A percentile compares a stretch with the other conserved stretches of the same genome.
These are phyloP conservation scores for Lentinus brumalis DNA, from an alignment of 768 basidiomycete species.

Conservation along the genomic window DNA sequence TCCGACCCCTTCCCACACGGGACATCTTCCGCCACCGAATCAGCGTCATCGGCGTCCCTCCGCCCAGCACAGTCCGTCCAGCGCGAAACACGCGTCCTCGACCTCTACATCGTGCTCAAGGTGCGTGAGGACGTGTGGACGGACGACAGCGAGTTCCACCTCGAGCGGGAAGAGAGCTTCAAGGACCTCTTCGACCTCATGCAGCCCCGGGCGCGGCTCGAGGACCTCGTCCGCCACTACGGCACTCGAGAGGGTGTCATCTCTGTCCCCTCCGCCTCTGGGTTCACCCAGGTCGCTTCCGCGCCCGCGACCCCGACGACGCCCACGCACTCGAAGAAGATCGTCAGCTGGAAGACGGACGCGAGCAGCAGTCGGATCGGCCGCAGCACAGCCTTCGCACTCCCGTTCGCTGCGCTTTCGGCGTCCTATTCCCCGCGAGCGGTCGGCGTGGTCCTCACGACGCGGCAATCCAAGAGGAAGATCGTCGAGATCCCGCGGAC, in stretches of 20 bases:
- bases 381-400: slow-evolving; percentile 10
- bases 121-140: slow-evolving; percentile 77
- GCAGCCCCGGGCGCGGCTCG: slow-evolving; percentile 74
- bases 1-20: slow-evolving; percentile 75
- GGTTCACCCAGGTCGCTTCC: slow-evolving; percentile 3
- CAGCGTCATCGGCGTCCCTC: slow-evolving; percentile 26
- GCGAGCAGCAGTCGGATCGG: neutral
- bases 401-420: slow-evolving; percentile 41
- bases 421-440: slow-evolving; percentile 42
- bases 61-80: slow-evolving; percentile 49
- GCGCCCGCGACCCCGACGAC: neutral
- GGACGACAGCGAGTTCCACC: slow-evolving; percentile 74
- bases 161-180: slow-evolving; percentile 74
- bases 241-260: slow-evolving; percentile 43
- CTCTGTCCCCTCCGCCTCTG: slow-evolving; percentile 1
- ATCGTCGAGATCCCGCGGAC: slow-evolving; percentile 54
- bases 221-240: slow-evolving; percentile 63
- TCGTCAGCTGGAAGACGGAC: slow-evolving; percentile 4
- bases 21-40: slow-evolving; percentile 25
- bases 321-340: slow-evolving; percentile 5
- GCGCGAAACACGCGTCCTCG: slow-evolving; percentile 74
- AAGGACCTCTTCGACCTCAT: slow-evolving; percentile 77
- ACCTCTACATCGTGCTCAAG: slow-evolving; percentile 79
- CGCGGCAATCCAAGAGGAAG: slow-evolving; percentile 46
- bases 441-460: slow-evolving; percentile 39